Conservation (phyloP, 768 basidiomycete genomes). For the Sistotremastrum niveocremeum region DNA sequence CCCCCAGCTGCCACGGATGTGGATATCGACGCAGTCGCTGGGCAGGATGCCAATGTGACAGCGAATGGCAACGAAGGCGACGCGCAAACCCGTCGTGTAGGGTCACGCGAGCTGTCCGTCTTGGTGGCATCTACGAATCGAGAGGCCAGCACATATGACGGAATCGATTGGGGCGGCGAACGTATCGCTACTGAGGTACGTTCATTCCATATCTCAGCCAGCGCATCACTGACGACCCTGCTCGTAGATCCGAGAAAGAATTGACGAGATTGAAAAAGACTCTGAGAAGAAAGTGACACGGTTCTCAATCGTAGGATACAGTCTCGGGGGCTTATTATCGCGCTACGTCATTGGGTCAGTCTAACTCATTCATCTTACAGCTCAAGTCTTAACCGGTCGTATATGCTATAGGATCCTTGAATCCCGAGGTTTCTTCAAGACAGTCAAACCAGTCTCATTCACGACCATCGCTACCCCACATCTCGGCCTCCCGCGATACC, state of each 20-base stretch:
- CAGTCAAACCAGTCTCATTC: slow-evolving; percentile 64
- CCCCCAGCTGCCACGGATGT: slow-evolving; percentile 14
- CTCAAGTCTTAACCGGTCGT: background rate
- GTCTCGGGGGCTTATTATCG: slow-evolving; percentile 68
- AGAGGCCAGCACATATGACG: slow-evolving; percentile 63
- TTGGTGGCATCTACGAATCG: slow-evolving; percentile 53
- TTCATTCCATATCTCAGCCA: background rate
- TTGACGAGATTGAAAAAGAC: slow-evolving; percentile 36
- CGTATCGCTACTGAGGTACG: slow-evolving; percentile 66
- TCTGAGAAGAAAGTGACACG: slow-evolving; percentile 43
- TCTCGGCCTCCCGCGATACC: slow-evolving; percentile 56
- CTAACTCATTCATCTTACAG: background rate
- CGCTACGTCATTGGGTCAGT: slow-evolving; percentile 63
- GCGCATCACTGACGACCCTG: background rate
- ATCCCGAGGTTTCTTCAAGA: slow-evolving; percentile 58
- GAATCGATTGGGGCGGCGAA: slow-evolving; percentile 75
- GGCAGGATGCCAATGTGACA: slow-evolving; percentile 5
- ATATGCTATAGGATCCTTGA: slow-evolving; percentile 37
- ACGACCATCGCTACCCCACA: slow-evolving; percentile 76
- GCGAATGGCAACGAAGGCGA: too few relatives aligned
- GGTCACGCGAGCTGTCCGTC: slow-evolving; percentile 29
- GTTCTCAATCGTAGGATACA: slow-evolving; percentile 69
- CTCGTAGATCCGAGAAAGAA: slow-evolving; percentile 40
- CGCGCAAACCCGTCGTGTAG: too few relatives aligned
- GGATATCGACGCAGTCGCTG: slow-evolving; percentile 17